These are phyloP conservation scores for Stagonosporopsis tanaceti DNA, from an alignment of 2,329 filamentous ascomycete genomes.

Conservation along the genomic window DNA sequence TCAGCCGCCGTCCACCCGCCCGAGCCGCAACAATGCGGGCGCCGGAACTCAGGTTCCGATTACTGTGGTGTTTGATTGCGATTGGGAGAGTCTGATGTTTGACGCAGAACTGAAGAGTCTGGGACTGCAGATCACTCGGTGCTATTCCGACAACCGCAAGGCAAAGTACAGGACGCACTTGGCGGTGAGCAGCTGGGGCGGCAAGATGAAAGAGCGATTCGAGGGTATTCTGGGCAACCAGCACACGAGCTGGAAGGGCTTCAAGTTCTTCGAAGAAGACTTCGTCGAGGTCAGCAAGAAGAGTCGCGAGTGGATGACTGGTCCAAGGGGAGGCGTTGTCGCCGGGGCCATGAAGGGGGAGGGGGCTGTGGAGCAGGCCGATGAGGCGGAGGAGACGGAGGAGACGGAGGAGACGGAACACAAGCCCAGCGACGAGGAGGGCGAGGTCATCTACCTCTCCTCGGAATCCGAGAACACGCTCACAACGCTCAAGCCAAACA, in stretches of 20 bases:
- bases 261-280: constrained; percentile 76
- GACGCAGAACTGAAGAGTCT: constrained; percentile 87
- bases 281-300: constrained; percentile 74
- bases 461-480: constrained; percentile 90
- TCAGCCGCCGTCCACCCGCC: constrained; percentile 27
- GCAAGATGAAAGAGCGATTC: constrained; percentile 77
- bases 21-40: constrained; percentile 34
- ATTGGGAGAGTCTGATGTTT: constrained; percentile 89
- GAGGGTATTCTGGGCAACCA: constrained; percentile 75
- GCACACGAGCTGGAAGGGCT: constrained; percentile 80
- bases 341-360: constrained; percentile 63
- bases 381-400: constrained; percentile 46
- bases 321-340: constrained; percentile 64
- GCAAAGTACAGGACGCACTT: constrained; percentile 74
- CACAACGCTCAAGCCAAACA: constrained; percentile 82
- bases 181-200: constrained; percentile 79
- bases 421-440: constrained; percentile 42
- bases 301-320: constrained; percentile 73
- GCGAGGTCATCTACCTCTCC: constrained; percentile 84
- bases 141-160: constrained; percentile 85
- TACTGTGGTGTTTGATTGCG: constrained; percentile 86
- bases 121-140: constrained; percentile 81
- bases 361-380: constrained; percentile 24
- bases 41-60: constrained; percentile 72
- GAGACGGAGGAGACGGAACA: constrained; percentile 36